Base-by-base conservation (phyloP, 1,139 yeast species). In the Debaryomyces psychrophilus region DNA sequence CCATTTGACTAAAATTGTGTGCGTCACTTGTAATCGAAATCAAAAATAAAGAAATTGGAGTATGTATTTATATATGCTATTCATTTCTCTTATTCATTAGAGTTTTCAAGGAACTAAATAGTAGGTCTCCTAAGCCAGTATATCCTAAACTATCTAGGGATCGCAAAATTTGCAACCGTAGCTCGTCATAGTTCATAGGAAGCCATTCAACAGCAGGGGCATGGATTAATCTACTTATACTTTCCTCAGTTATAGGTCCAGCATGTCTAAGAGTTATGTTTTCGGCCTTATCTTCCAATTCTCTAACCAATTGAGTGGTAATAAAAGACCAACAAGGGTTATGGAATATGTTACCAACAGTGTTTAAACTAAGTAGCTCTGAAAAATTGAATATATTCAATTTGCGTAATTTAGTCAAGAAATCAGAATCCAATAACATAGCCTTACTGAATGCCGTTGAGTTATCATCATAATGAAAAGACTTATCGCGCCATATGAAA, bases 401-500 rank as follows among this genome's bases (percentile, higher is more conserved):
- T 7, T 75, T 68, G 5, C 70, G 66, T 18, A 81, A 48, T 33
- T 63, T 68, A 11, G 63, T 56, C 2, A 73, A 54, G 28, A 80
- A 67, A 1, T 58, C 54, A 1, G 70, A 65, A 15, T 73, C 68
- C 31, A 83, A 67, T 34, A 71, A 66, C 49, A 83, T 65, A 1
- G 73, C 79, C 35, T 64, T 69, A 17, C 62, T 64, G 8, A 62
- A 54, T 1, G 62, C 53, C 6, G 50, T 52, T 1, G 53, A 45
- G 1, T 48, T 45, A 1, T 46, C 46, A 28, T 56, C 62, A 31
- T 53, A 51, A 14, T 54, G 46, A 41, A 71, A 56, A 9, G 62
- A 60, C 56, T 72, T 76, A 50, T 83, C 83, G 53, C 87, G 68
- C 92, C 92, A 86, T 0, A 83, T 50, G 27, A 79, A 69, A 50